These are phyloP conservation scores for Knoxia roxburghii DNA, from an alignment of 257 asterid genomes.

Conservation along the genomic window DNA sequence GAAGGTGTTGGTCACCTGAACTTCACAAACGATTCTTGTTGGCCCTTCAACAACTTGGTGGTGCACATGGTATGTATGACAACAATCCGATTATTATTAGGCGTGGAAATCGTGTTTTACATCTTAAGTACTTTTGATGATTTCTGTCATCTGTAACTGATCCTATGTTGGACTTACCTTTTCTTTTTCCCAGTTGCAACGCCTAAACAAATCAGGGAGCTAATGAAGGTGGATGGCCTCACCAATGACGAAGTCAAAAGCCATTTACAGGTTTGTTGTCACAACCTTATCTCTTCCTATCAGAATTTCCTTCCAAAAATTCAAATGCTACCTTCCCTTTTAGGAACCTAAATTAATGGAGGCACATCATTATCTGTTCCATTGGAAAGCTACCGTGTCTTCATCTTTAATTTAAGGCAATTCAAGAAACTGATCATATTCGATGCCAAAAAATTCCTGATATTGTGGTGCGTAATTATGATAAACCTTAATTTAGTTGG, in stretches of 20 bases:
- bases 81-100: background rate
- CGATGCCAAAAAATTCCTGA: too few species aligned
- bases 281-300: background rate
- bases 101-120: background rate
- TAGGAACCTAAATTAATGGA: background rate
- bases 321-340: background rate
- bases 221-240: constrained; percentile 81
- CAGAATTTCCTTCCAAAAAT: background rate
- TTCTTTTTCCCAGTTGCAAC: constrained; percentile 54
- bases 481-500: background rate
- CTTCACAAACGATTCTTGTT: constrained; percentile 57
- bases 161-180: constrained; percentile 3
- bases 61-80: constrained; percentile 54
- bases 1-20: constrained; percentile 82
- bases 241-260: constrained; percentile 86
- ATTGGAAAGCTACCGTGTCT: background rate
- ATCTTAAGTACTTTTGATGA: too few species aligned
- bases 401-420: background rate
- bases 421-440: too few species aligned
- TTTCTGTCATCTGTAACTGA: background rate
- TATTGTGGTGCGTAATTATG: background rate
- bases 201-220: constrained; percentile 74
- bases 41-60: constrained; percentile 77
- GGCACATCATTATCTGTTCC: background rate
- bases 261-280: constrained; percentile 64